phyloP scores from a whole-genome alignment of 345 rosid species.

The Carallia brachiata region DNA sequence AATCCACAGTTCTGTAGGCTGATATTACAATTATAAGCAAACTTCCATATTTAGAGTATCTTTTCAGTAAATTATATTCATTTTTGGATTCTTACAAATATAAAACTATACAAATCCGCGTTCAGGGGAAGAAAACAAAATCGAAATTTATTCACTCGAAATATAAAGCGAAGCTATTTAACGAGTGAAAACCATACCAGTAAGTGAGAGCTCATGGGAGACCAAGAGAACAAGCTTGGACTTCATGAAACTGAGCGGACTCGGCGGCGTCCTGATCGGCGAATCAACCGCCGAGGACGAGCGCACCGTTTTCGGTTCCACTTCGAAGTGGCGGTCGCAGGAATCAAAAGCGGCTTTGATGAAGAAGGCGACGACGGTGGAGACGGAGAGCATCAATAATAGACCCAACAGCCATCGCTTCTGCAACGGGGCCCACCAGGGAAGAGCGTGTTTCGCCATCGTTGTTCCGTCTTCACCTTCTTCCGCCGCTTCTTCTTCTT shows the following conservation, averaged over 20 bases:
- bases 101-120: too few species aligned
- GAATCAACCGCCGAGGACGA: background rate
- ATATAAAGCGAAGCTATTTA: background rate
- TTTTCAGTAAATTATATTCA: too few species aligned
- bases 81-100: too few species aligned
- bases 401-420: slow-evolving; percentile 38
- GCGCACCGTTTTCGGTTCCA: background rate
- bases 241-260: slow-evolving; percentile 50
- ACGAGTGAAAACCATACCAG: slow-evolving; percentile 25
- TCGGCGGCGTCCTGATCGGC: slow-evolving; percentile 16
- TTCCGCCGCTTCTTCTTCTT: background rate
- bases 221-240: slow-evolving; percentile 43
- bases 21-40: too few species aligned
- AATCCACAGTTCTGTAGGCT: too few species aligned
- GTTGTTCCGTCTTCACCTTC: background rate
- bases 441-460: slow-evolving; percentile 43
- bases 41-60: too few species aligned
- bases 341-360: slow-evolving; percentile 40
- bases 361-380: slow-evolving; percentile 25
- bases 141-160: background rate
- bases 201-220: slow-evolving; percentile 48
- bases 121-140: too few species aligned
- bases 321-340: slow-evolving; percentile 29
- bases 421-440: slow-evolving; percentile 35
- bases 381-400: slow-evolving; percentile 18